Percentiles rank a stretch among this genome's conserved stretches.
Evolutionary conservation across 345 rosid species (phyloP).

Genomic region (Eucalyptus lansdowneana): DNA sequence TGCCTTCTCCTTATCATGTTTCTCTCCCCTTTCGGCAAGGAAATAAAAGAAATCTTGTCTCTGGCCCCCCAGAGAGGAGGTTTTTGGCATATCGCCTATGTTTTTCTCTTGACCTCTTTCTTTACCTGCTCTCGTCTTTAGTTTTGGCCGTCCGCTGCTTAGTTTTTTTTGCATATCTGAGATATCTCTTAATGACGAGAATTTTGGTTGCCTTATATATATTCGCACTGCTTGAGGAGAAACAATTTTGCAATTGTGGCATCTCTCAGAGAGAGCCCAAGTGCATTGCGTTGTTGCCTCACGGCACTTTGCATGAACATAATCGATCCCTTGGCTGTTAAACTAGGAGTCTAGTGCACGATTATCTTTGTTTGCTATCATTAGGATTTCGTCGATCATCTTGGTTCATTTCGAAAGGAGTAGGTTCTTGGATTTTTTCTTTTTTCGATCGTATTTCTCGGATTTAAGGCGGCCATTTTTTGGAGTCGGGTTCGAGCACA

Average conservation of each 20-base stretch:
- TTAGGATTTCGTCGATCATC: neutral
- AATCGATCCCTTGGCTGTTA: neutral
- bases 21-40: neutral
- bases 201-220: neutral
- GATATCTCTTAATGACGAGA: neutral
- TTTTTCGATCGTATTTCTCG: neutral
- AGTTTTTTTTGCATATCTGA: neutral
- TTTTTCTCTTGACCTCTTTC: neutral
- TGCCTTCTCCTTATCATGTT: conserved; percentile 1
- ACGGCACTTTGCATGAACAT: neutral
- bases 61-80: neutral
- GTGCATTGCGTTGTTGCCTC: neutral
- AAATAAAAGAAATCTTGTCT: conserved; percentile 24
- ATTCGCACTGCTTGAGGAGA: neutral
- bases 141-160: neutral
- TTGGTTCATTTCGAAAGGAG: neutral
- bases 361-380: neutral
- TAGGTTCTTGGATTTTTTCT: neutral
- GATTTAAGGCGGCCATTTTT: neutral
- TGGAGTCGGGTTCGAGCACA: neutral
- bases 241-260: neutral
- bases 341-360: neutral
- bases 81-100: neutral
- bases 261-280: neutral
- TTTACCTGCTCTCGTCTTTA: neutral